Base-by-base conservation (phyloP, 2,329 filamentous ascomycete species). In the Hypoxylon sp. region DNA sequence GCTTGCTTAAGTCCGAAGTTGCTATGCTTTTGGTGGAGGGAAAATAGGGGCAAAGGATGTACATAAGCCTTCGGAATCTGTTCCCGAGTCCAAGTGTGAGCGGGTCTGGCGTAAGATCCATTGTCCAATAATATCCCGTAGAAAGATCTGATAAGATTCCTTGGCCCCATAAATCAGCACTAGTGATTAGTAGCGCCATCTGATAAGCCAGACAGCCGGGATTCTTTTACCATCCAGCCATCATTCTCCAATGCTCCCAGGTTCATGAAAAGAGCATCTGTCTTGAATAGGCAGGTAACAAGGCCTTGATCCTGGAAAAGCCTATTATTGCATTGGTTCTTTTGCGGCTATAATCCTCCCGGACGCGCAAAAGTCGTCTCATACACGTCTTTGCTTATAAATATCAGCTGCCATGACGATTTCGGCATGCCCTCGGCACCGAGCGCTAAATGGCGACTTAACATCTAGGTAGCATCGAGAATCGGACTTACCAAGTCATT, bases 161-260 rank as follows among this genome's bases (percentile, higher is more conserved):
- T 64, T 61, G 52, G 61, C 55, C 47, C 39, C 27, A 7, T 14
- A 50, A 3, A 12, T 8, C 19, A 12, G 25, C 43, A 43, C 4
- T 46, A 51, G 56, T 41, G 55, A 47, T 64, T 32, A 57, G 27
- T 64, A 67, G 65, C 37, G 34, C 52, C 52, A 67, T 67, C 64
- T 63, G 64, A 67, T 67, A 67, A 63, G 55, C 59, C 19, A 27
- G 11, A 5, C 14, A 7, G 23, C 37, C 23, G 34, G 56, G 53
- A 9, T 34, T 41, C 32, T 45, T 37, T 45, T 1, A n/a, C n/a
- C n/a, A n/a, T n/a, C n/a, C n/a, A n/a, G n/a, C 12, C n/a, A 16
- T 41, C 25, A 4, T 14, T 41, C 23, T 43, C 29, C 8, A 5
- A n/a, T 16, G 14, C 8, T 27, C 30, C 30, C 12, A 12, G 11